These are phyloP conservation scores for Phytophthora macrochlamydospora DNA, from an alignment of 352 stramenopile genomes.

Conservation along the genomic window DNA sequence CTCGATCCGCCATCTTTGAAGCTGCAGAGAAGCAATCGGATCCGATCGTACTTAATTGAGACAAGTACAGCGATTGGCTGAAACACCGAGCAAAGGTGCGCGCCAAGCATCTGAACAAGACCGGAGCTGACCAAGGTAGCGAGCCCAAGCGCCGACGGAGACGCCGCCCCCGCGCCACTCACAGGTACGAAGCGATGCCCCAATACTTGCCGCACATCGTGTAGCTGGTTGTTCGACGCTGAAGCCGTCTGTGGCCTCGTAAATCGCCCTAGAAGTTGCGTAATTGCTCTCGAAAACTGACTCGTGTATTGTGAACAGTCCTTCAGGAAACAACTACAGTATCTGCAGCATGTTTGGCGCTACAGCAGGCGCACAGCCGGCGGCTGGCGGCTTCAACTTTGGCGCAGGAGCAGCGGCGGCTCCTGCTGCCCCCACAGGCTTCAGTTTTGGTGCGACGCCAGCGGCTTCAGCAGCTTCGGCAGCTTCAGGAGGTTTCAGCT, in stretches of 20 bases:
- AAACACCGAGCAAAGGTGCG: slow-evolving; percentile 1
- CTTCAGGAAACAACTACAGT: slow-evolving; percentile 13
- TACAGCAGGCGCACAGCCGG: slow-evolving; percentile 34
- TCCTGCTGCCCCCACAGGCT: slow-evolving; percentile 20
- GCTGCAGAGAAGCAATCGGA: slow-evolving; percentile 11
- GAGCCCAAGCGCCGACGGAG: not conserved
- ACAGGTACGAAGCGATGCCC: slow-evolving; percentile 14
- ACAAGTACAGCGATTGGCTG: slow-evolving; percentile 18
- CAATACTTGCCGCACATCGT: not conserved
- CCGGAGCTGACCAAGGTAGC: too few species aligned
- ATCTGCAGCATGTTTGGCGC: slow-evolving; percentile 56
- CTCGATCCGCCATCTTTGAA: slow-evolving; percentile 28
- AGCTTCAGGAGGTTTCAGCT: slow-evolving; percentile 34
- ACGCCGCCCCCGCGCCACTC: slow-evolving; percentile 9
- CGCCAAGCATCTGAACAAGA: slow-evolving; percentile 29
- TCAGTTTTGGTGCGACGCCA: slow-evolving; percentile 34
- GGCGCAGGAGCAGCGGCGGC: slow-evolving; percentile 28
- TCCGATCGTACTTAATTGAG: slow-evolving; percentile 22
- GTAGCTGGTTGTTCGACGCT: not conserved
- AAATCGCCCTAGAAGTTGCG: slow-evolving; percentile 11
- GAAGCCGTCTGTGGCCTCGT: not conserved
- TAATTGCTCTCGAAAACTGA: slow-evolving; percentile 3
- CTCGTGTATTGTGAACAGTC: slow-evolving; percentile 12
- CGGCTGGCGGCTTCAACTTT: slow-evolving; percentile 53
- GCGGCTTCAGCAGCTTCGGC: slow-evolving; percentile 21